Evolutionary conservation across 2,329 filamentous ascomycete genomes (phyloP).

Genomic region (Didymella sp.): DNA sequence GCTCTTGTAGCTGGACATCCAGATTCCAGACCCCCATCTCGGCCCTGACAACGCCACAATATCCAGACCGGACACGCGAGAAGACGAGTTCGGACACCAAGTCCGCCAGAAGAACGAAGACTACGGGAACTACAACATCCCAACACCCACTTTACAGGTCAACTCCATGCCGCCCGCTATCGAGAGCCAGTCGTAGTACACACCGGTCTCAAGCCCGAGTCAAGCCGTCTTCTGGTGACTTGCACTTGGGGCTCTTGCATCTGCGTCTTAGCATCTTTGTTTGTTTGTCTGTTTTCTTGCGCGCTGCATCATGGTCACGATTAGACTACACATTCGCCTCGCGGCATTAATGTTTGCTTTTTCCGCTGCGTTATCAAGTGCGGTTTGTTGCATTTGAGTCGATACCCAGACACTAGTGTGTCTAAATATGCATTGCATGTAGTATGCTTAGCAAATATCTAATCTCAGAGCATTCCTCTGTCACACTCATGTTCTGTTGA

Average conservation of each 20-base stretch:
- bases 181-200: constrained; percentile 26
- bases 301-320: constrained; percentile 10
- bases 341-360: constrained; percentile 20
- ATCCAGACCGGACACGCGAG: constrained; percentile 37
- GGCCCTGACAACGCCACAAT: constrained; percentile 39
- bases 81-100: constrained; percentile 27
- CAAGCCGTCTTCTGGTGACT: not conserved
- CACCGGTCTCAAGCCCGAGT: not conserved
- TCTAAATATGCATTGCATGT: constrained; percentile 10
- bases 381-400: constrained; percentile 5
- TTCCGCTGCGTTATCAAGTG: not conserved
- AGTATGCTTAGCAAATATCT: constrained; percentile 11
- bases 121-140: constrained; percentile 32
- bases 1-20: constrained; percentile 71
- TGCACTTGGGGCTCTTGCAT: not conserved
- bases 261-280: not conserved
- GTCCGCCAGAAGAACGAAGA: constrained; percentile 26
- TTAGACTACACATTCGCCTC: constrained; percentile 18
- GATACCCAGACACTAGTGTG: constrained; percentile 24
- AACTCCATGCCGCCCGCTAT: constrained; percentile 36
- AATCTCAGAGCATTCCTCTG: not conserved
- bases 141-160: constrained; percentile 41
- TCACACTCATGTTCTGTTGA: too few species aligned
- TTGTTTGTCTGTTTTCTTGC: not conserved
- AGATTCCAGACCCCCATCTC: constrained; percentile 80